Base-by-base conservation (phyloP, 108 stramenopile species). In the Nitzschia putrida region DNA sequence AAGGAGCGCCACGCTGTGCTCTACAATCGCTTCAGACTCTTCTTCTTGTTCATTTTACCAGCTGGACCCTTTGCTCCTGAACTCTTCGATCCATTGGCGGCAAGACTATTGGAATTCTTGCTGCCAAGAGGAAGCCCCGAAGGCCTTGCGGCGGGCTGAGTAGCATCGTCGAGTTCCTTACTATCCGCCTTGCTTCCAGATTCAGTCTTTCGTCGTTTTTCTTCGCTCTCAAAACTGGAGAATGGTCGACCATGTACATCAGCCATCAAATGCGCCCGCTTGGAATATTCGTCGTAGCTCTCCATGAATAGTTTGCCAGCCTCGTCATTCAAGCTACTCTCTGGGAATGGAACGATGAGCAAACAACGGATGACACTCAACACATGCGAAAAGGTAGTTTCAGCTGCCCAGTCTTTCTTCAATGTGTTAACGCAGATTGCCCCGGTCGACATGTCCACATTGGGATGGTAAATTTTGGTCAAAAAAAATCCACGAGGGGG, bases 221-320 rank as follows among this genome's bases (percentile, higher is more conserved):
- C 76, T 12, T 77, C 69, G 1, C 61, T 50, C 59, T 65, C 69
- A 13, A 58, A 26, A 41, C 61, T 63, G 18, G 69, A 70, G 23
- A 55, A 22, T 11, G 74, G 67, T 3, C 80, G 71, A 16, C 95
- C 96, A 71, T 99, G 99, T 18, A 99, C 94, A 56, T 87, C 79
- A 16, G 98, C 95, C 93, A 98, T 84, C 23, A 99, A 79, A 60
- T 69, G 83, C 6, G 97, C 98, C 22, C 97, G 83, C 66, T 88
- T 85, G 7, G 92, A 88, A 79, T 96, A 99, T 72, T 99, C 98
- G 29, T 96, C 95, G 72, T 99, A 99, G 69, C 88, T 90, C 47
- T 97, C 97, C 97, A 99, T 98, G 77, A 99, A 99, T 25, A 96
- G 80, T 74, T 96, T 97, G 6, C 99, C 98, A n/a, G 99, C 99